A percentile compares a stretch with the other conserved stretches of the same genome.
These are phyloP conservation scores for Amborella trichopoda DNA, from an alignment of 164 flowering plant genomes.

Conservation along the genomic window DNA sequence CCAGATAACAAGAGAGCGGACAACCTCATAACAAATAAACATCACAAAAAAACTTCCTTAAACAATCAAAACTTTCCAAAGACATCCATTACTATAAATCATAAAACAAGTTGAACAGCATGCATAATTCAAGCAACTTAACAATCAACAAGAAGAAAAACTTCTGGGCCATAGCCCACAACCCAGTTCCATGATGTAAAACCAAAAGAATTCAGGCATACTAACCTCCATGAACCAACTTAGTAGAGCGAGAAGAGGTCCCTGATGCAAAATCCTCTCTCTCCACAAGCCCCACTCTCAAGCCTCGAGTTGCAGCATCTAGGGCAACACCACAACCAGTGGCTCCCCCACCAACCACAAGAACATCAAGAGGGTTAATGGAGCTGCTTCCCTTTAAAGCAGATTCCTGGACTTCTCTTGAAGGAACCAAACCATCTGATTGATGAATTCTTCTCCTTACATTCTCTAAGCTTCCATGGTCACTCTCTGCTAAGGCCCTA, in stretches of 20 bases:
- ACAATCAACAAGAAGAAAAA: too few relatives aligned
- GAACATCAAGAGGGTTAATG: slow-evolving; percentile 71
- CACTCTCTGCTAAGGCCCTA: slow-evolving; percentile 19
- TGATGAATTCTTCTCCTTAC: slow-evolving; percentile 37
- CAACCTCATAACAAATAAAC: too few relatives aligned
- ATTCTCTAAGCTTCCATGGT: slow-evolving; percentile 26
- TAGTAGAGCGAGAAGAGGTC: slow-evolving; percentile 89
- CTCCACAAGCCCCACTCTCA: slow-evolving; percentile 94
- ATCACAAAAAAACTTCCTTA: too few relatives aligned
- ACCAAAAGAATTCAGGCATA: too few relatives aligned
- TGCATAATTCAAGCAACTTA: too few relatives aligned
- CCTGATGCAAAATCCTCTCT: slow-evolving; percentile 94
- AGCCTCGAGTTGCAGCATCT: slow-evolving; percentile 78
- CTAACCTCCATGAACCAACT: slow-evolving; percentile 95
- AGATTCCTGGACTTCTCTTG: slow-evolving; percentile 49
- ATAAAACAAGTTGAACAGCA: too few relatives aligned
- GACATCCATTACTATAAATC: too few relatives aligned
- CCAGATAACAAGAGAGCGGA: too few relatives aligned
- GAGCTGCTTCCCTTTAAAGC: slow-evolving; percentile 47
- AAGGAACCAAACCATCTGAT: slow-evolving; percentile 42
- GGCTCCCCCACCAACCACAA: slow-evolving; percentile 91
- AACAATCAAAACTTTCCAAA: too few relatives aligned
- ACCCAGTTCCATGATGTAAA: too few relatives aligned
- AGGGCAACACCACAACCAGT: slow-evolving; percentile 94
- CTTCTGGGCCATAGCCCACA: too few relatives aligned